Conservation (phyloP, 495 filamentous ascomycete species). For the Penicillium antarcticum region DNA sequence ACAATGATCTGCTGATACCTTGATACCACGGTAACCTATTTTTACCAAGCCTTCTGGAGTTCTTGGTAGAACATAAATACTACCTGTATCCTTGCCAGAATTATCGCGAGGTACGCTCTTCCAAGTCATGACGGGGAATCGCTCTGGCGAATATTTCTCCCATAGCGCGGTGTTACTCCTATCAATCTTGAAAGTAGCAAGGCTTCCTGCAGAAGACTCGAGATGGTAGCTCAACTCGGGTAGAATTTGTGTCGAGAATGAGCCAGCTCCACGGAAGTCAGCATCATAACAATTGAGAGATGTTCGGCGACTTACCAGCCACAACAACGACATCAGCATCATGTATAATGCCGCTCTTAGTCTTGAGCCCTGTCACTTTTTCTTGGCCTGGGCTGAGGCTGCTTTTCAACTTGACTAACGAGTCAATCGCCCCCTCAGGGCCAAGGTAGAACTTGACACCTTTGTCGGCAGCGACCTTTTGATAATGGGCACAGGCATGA, state of each 20-base stretch:
- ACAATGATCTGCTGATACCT: not conserved
- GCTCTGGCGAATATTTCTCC: conserved; percentile 18
- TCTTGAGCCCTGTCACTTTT: conserved; percentile 10
- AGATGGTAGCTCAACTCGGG: conserved; percentile 15
- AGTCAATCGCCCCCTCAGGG: conserved; percentile 4
- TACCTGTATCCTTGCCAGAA: conserved; percentile 14
- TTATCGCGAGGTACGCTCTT: conserved; percentile 10
- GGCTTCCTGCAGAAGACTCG: conserved; percentile 15
- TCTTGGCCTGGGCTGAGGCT: conserved; percentile 9
- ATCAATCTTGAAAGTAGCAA: conserved; percentile 17
- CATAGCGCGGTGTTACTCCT: conserved; percentile 8
- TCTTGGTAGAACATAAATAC: conserved; percentile 19
- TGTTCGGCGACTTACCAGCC: conserved; percentile 9
- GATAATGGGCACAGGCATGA: conserved; percentile 14
- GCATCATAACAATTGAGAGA: not conserved
- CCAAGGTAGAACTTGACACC: conserved; percentile 14
- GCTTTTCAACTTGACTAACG: conserved; percentile 9
- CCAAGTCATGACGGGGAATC: conserved; percentile 17
- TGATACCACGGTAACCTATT: conserved; percentile 16
- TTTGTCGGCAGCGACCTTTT: conserved; percentile 6
- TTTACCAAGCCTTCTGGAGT: conserved; percentile 15
- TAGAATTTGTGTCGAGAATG: conserved; percentile 16
- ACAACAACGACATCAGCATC: conserved; percentile 12
- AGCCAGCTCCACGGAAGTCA: conserved; percentile 10
- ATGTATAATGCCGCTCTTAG: conserved; percentile 7